Evolutionary conservation across 108 stramenopile genomes (phyloP), one percentile per base, ranked within the genome.

Genomic region (Skeletonema menzelii): DNA sequence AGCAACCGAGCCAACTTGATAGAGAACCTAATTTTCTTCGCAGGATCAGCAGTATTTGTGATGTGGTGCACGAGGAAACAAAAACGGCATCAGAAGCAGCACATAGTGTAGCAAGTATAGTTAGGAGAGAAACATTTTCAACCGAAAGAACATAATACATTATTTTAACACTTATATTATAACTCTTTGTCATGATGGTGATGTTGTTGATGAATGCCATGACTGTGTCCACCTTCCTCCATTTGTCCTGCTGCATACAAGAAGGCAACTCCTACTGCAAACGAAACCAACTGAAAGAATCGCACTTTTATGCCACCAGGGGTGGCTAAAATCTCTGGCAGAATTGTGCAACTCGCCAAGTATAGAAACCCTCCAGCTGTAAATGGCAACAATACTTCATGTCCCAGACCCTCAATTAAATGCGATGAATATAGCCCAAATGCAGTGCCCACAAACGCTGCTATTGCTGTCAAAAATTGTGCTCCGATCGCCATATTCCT

Each of bases 331-430:
- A 94, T 62, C 47, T 93, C 88, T 5, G 96, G 92, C 19, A 94
- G 65, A 27, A 97, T 90, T 13, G 85, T 86, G 22, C 79, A 76
- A 12, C 91, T 77, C 10, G 94, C 89, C 19, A 97, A 62, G 57
- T 97, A 97, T n/a, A 95, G 66, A 79, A 97, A 95, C 0, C 96
- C 96, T 49, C 96, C 96, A 3, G 91, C 86, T 7, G 91, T 93
- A 27, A 94, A 82, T 35, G 84, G 83, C 12, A 92, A 42, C 58
- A 95, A 72, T 5, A 76, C 32, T 49, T 87, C 87, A 56, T 70
- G 67, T 24, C 62, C 81, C 58, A 84, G 56, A 24, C 81, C 67
- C 31, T 84, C 67, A 30, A 85, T 63, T 24, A 73, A 65, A 10
- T 76, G 57, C 10, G 69, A 70, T 14, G 84, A 76, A 47, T 67